phyloP scores from a whole-genome alignment of 108 stramenopile species.

The Nannochloropsis salina region DNA sequence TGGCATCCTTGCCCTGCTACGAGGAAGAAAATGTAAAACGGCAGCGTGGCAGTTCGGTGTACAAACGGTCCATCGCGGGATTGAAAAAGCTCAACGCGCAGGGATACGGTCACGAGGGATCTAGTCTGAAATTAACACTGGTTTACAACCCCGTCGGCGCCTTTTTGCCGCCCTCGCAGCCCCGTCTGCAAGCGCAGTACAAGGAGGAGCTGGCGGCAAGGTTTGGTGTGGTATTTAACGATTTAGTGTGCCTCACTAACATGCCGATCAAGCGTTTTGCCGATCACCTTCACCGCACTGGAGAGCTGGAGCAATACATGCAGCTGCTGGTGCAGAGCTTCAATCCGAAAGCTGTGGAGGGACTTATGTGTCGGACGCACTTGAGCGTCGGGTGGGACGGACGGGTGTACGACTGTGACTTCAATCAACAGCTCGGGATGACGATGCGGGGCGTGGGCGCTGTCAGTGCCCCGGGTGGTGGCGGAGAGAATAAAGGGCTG shows the following conservation, averaged over 20 bases:
- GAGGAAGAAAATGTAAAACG: slow-evolving; percentile 80
- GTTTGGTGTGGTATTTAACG: slow-evolving; percentile 85
- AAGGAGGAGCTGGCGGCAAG: slow-evolving; percentile 71
- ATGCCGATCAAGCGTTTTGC: slow-evolving; percentile 98
- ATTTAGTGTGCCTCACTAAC: slow-evolving; percentile 88
- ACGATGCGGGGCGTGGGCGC: slow-evolving; percentile 62
- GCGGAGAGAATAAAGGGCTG: slow-evolving; percentile 22
- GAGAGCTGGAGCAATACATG: slow-evolving; percentile 90
- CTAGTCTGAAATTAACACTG: slow-evolving; percentile 66
- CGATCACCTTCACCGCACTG: slow-evolving; percentile 75
- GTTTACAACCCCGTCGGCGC: slow-evolving; percentile 96
- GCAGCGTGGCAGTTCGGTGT: slow-evolving; percentile 89
- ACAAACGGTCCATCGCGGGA: slow-evolving; percentile 80
- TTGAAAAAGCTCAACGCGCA: slow-evolving; percentile 78
- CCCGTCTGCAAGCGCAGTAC: slow-evolving; percentile 56
- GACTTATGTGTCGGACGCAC: slow-evolving; percentile 70
- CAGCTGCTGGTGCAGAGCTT: slow-evolving; percentile 85
- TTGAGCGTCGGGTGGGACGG: slow-evolving; percentile 54
- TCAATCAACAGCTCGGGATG: slow-evolving; percentile 91
- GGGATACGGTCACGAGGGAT: slow-evolving; percentile 67
- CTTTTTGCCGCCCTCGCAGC: slow-evolving; percentile 75
- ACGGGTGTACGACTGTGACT: slow-evolving; percentile 83
- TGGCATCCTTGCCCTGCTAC: slow-evolving; percentile 89
- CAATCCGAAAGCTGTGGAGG: slow-evolving; percentile 69
- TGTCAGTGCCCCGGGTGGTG: slow-evolving; percentile 21